Base-by-base conservation (phyloP, 139 green algal genomes). In the Medakamo hakoo region DNA sequence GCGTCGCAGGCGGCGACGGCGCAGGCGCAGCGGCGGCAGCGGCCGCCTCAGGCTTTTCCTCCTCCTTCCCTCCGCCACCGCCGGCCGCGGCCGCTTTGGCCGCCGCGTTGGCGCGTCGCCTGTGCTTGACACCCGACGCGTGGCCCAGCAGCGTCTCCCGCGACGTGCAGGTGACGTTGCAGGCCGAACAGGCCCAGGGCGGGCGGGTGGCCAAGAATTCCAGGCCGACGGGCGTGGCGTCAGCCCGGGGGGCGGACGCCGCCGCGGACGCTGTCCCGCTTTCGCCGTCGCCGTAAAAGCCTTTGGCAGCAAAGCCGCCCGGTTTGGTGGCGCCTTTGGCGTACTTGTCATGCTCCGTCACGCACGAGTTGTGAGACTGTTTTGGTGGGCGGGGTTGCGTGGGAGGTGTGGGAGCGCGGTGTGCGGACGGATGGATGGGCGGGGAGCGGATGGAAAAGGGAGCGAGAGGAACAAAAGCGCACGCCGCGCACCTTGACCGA, bases 281-380 rank as follows among this genome's bases (percentile, higher is more conserved):
- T 66, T 63, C 65, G 19, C 65, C 65, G n/a, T 63, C 40, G 5
- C 49, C 56, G 20, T 62, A 76, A 55, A 83, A 78, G 21, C 84
- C 86, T 9, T 75, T 65, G 1, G 75, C 73, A 29, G 88, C 88
- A 66, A 79, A 91, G 59, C 89, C 88, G 2, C 88, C 88, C 3
- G 87, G 82, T 70, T 96, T 96, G 31, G 88, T 96, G 3, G 83
- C 88, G 2, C 80, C 83, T 31, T 86, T 62, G 0, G 85, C 84
- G 61, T 97, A 95, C 75, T 95, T 95, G n/a, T 95, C 78, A 32
- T 92, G 81, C 70, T 96, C 90, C 0, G 84, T 92, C 1, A 96
- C 88, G 63, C 89, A 96, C 0, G 30, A 68, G 19, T 64, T 86
- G 75, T 96, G 89, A n/a, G n/a, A n/a, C n/a, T n/a, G n/a, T n/a